Conservation (phyloP, 192 early-diverging fungal species). For the Entrophospora sp. region DNA sequence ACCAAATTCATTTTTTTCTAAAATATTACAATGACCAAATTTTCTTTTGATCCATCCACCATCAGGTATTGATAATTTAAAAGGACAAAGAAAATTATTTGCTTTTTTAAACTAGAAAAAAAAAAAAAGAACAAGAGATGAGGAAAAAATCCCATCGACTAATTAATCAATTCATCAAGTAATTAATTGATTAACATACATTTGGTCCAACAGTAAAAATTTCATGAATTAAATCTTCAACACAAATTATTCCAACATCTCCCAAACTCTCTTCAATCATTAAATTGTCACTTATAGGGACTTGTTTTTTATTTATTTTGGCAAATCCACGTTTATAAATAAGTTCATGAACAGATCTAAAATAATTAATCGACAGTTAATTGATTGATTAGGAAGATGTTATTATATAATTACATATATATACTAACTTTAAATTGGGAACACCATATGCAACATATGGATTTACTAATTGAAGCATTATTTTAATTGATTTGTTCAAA, state of each 20-base stretch:
- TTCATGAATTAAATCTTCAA: slow-evolving; percentile 98
- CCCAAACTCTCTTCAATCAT: slow-evolving; percentile 90
- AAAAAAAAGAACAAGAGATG: too few species aligned
- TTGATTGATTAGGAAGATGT: neutral
- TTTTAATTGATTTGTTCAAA: slow-evolving; percentile 90
- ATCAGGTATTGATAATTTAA: slow-evolving; percentile 96
- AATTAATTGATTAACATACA: slow-evolving; percentile 29
- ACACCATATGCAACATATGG: slow-evolving; percentile 93
- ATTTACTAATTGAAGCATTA: slow-evolving; percentile 95
- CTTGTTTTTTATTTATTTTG: slow-evolving; percentile 96
- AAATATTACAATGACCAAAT: slow-evolving; percentile 87
- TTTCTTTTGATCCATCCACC: slow-evolving; percentile 93
- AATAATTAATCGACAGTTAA: too few species aligned
- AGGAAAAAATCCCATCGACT: neutral
- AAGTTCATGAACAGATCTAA: slow-evolving; percentile 79
- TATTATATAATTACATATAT: neutral
- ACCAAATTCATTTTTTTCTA: slow-evolving; percentile 95
- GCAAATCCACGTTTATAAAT: slow-evolving; percentile 99
- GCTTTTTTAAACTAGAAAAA: slow-evolving; percentile 74
- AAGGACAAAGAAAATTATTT: slow-evolving; percentile 99
- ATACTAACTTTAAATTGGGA: slow-evolving; percentile 84
- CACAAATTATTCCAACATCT: slow-evolving; percentile 91
- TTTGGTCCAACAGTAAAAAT: slow-evolving; percentile 96
- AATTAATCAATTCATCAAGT: neutral
- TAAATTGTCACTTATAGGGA: slow-evolving; percentile 93